Evolutionary conservation across 1,284 basidiomycete species (phyloP).

Genomic region (Acaromyces ingoldii): DNA sequence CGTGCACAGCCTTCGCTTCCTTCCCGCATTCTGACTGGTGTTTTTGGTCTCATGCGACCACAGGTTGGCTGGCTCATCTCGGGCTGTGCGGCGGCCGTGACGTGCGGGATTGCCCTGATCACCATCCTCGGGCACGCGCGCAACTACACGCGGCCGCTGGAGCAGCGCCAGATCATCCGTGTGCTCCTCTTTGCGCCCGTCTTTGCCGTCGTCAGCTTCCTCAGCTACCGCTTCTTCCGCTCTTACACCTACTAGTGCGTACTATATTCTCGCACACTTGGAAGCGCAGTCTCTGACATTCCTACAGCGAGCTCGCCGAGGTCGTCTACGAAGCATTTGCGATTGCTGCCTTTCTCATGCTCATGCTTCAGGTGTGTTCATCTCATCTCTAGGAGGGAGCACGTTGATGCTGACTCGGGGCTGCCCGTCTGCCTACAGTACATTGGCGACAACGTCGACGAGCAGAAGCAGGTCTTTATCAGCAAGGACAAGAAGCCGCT

Average conservation of each 20-base stretch:
- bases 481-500: slow-evolving; percentile 73
- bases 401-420: no score
- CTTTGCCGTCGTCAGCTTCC: slow-evolving; percentile 21
- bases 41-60: background rate
- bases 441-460: slow-evolving; percentile 65
- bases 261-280: no score
- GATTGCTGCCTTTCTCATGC: slow-evolving; percentile 57
- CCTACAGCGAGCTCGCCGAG: slow-evolving; percentile 66
- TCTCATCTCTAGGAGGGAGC: no score
- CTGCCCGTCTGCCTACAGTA: no score
- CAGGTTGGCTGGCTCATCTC: slow-evolving; percentile 70
- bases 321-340: slow-evolving; percentile 64
- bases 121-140: slow-evolving; percentile 59
- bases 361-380: no score
- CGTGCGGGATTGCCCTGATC: slow-evolving; percentile 13
- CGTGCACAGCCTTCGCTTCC: background rate
- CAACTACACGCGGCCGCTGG: slow-evolving; percentile 63
- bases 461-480: slow-evolving; percentile 60
- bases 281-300: no score
- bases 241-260: slow-evolving; percentile 13
- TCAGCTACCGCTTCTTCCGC: slow-evolving; percentile 58
- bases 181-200: slow-evolving; percentile 52
- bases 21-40: background rate
- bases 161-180: slow-evolving; percentile 66
- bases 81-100: slow-evolving; percentile 60